phyloP scores from a whole-genome alignment of 768 basidiomycete genomes.

The Tricholoma saponaceum region DNA sequence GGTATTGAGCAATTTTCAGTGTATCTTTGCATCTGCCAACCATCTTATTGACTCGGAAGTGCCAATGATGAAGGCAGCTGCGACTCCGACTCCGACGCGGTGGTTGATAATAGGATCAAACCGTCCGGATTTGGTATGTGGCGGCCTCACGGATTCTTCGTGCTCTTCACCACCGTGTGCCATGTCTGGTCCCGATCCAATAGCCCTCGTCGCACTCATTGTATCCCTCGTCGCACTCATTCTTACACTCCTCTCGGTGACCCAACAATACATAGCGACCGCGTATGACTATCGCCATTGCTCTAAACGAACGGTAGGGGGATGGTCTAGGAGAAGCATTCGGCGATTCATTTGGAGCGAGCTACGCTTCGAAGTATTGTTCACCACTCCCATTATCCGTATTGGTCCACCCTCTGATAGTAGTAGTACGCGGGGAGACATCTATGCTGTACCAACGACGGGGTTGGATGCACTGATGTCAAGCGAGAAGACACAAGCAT shows the following conservation, averaged over 20 bases:
- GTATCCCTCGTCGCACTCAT: background rate
- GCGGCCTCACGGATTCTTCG: background rate
- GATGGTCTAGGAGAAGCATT: background rate
- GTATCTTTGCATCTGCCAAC: too few species aligned
- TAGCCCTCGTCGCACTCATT: background rate
- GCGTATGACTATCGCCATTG: background rate
- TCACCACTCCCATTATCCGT: background rate
- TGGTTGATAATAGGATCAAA: too few species aligned
- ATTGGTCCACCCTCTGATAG: background rate
- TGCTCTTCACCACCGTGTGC: background rate
- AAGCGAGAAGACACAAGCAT: background rate
- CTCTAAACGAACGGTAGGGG: background rate
- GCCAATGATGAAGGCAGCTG: too few species aligned
- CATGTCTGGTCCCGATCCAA: background rate
- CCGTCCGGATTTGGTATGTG: too few species aligned
- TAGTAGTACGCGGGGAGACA: background rate
- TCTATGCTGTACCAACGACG: background rate
- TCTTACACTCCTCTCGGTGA: background rate
- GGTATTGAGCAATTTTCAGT: too few species aligned
- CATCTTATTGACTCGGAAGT: too few species aligned
- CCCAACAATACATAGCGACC: background rate
- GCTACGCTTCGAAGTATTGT: constrained; percentile 1
- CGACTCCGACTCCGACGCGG: too few species aligned
- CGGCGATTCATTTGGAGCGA: background rate
- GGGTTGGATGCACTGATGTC: background rate